Percentiles rank a stretch among this genome's conserved stretches.
Evolutionary conservation across 225 moss, liverwort and hornwort genomes (phyloP).

Genomic region (Polytrichum formosum): DNA sequence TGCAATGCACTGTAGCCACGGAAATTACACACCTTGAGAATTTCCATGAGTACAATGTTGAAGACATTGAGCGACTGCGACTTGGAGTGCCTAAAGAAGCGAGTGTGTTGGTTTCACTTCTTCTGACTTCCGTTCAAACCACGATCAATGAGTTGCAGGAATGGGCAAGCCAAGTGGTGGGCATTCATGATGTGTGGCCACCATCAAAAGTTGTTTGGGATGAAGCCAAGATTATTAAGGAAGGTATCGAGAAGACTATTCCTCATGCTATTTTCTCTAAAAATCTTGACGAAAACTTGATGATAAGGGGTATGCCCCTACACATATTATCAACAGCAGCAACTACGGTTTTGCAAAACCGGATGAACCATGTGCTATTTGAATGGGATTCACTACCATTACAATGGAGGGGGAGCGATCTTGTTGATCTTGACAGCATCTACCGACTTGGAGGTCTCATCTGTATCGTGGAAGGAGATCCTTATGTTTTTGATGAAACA

Average conservation of each 20-base stretch:
- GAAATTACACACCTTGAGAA: too few relatives aligned
- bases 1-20: background rate
- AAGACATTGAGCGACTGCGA: background rate
- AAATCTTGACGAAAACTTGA: too few relatives aligned
- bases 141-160: background rate
- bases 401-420: background rate
- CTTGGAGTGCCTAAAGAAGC: background rate
- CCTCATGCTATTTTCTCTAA: too few relatives aligned
- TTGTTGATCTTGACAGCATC: background rate
- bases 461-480: background rate
- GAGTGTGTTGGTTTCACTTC: background rate
- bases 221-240: too few relatives aligned
- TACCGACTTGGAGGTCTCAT: slow-evolving; percentile 1
- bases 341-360: background rate
- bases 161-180: background rate
- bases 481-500: background rate
- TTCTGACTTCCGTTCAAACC: background rate
- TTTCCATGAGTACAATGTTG: background rate
- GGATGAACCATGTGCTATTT: background rate
- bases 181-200: background rate
- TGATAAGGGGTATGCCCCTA: background rate
- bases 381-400: background rate
- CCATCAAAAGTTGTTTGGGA: background rate
- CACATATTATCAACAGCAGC: background rate
- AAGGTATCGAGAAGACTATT: too few relatives aligned